Base-by-base conservation (phyloP, 345 rosid genomes). In the Rhodamnia argentea region DNA sequence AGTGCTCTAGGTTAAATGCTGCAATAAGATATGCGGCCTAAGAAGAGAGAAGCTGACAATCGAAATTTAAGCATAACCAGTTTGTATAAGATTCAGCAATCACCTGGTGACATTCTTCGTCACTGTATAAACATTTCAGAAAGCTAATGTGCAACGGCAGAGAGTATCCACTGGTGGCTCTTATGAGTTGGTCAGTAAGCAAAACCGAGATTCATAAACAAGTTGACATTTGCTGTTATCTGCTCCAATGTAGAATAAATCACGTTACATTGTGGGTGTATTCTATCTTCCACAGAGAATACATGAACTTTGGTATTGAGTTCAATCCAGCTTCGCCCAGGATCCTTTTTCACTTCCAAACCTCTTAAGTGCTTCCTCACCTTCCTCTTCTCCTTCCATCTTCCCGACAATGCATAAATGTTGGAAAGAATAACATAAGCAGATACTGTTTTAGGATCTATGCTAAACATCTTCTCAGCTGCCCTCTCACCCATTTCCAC, bases 281-380 rank as follows among this genome's bases (percentile, higher is more conserved):
- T 85, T 85, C 91, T 90, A 76, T 90, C 90, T 85, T 90, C 91
- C 26, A 85, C 92, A 32, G 91, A 88, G 87, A 92, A 94, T 60
- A 87, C 91, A 84, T 87, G 84, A 18, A 89, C 86, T 52, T 83
- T 64, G 51, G 84, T 83, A 81, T 88, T 90, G 53, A 94, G 88
- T 85, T 91, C 94, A 24, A 91, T 90, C 93, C 95, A 94, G 86
- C 95, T 91, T 85, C 87, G 88, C 7, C 92, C 94, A 0, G 95
- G 94, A 89, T 91, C 90, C 87, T 92, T 94, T 85, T 93, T 93
- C 85, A 89, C 86, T 62, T 89, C 91, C 86, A 91, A 88, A 60
- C 85, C 88, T 83, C 85, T 87, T 87, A 93, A 85, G 60, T 86
- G 86, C 83, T 92, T 91, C 88, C 96, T 91, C 88, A 91, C 82